Base-by-base conservation (phyloP, 23 red algal species). In the Pyropia haitanensis region DNA sequence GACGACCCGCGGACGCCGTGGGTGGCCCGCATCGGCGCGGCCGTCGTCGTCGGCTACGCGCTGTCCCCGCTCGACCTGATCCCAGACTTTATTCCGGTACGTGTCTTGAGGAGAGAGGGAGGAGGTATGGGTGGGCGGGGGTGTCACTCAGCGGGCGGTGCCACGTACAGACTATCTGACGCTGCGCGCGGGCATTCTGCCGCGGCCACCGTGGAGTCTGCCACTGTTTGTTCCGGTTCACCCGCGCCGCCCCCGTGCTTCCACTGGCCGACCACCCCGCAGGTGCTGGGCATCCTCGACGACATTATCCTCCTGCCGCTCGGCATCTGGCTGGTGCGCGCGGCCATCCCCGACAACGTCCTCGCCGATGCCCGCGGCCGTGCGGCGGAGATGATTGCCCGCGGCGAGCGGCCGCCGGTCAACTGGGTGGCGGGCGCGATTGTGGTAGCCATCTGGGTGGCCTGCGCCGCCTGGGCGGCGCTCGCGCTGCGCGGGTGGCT, bases 61-160 rank as follows among this genome's bases (percentile, higher is more conserved):
- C 17, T 58, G 21, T 58, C 55, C 21, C 55, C 55, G 7, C 25
- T 58, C 55, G 55, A 58, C 55, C 55, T 58, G 7, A 58, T 58
- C 1, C 55, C 55, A 27, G 55, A 58, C 55, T 58, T 58, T 27
- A 58, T 58, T 27, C 55, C 55, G 21, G 55, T 46, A 46, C 7
- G 39, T 46, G 5, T 3, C 39, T 46, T 1, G 4, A 46, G 13
- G 7, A 46, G 7, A 46, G 39, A 6, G 8, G 39, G 13, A 46
- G 39, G 39, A 12, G 0, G 39, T 6, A 33, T 33, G 31, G 2
- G 31, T 2, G 31, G 31, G 6, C 6, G 10, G 39, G 39, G 0
- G 1, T 46, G 7, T 1, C 39, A 46, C 10, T 9, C 39, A 1
- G 0, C 2, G 10, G 39, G 4, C 39, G 4, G 39, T 46, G 39